phyloP scores from a whole-genome alignment of 2,329 filamentous ascomycete species.

The Escovopsis sp. region DNA sequence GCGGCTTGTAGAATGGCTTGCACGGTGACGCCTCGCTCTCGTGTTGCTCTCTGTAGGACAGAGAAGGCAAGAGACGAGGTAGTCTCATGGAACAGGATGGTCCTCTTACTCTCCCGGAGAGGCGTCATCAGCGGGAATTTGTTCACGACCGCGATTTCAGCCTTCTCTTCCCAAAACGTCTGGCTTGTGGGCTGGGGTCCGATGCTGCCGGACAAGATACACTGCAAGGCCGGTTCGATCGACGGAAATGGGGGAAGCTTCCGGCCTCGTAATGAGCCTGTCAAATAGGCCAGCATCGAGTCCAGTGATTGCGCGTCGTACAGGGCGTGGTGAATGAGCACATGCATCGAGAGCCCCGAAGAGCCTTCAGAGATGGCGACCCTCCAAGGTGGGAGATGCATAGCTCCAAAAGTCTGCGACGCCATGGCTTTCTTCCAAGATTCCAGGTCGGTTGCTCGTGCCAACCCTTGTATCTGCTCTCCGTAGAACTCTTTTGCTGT shows the following conservation, averaged over 20 bases:
- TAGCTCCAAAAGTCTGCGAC: slow-evolving; percentile 21
- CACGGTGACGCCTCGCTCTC: slow-evolving; percentile 48
- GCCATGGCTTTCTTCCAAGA: slow-evolving; percentile 24
- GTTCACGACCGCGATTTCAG: slow-evolving; percentile 40
- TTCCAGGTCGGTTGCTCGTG: slow-evolving; percentile 14
- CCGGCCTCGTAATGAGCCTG: slow-evolving; percentile 12
- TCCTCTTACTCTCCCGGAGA: slow-evolving; percentile 25
- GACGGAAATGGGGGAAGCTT: slow-evolving; percentile 4
- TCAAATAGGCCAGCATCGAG: slow-evolving; percentile 47
- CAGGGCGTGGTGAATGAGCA: slow-evolving; percentile 60
- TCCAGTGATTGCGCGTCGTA: slow-evolving; percentile 71
- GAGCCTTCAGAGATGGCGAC: slow-evolving; percentile 30
- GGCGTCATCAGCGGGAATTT: slow-evolving; percentile 68
- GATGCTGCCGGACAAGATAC: slow-evolving; percentile 24
- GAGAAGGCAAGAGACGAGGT: slow-evolving; percentile 24
- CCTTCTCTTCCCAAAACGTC: slow-evolving; percentile 49
- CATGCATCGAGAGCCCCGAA: slow-evolving; percentile 20
- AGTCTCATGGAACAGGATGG: slow-evolving; percentile 19
- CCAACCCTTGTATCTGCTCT: not conserved
- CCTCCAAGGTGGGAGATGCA: slow-evolving; percentile 49
- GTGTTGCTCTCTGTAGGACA: slow-evolving; percentile 41
- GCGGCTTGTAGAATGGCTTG: slow-evolving; percentile 64
- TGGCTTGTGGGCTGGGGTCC: slow-evolving; percentile 21
- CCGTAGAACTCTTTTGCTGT: no score
- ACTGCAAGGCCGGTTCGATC: slow-evolving; percentile 23